Conservation (phyloP, 306 rosid genomes). For the Sindora glabra region DNA sequence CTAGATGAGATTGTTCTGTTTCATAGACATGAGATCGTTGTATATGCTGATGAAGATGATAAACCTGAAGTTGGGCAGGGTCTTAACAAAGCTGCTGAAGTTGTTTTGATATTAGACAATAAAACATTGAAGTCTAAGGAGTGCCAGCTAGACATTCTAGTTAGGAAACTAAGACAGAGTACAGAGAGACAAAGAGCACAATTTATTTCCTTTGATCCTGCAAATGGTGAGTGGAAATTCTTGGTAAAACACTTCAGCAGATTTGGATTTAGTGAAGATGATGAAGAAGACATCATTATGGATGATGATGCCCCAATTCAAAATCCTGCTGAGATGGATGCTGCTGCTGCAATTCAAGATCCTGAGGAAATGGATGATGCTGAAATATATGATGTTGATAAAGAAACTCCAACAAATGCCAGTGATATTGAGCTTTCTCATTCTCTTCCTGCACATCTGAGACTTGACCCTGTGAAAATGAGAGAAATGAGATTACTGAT, state of each 20-base stretch:
- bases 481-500: slow-evolving; percentile 88
- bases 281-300: slow-evolving; percentile 73
- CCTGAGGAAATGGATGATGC: slow-evolving; percentile 29
- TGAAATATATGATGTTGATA: slow-evolving; percentile 46
- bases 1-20: slow-evolving; percentile 58
- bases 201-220: slow-evolving; percentile 62
- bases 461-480: slow-evolving; percentile 89
- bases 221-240: slow-evolving; percentile 74
- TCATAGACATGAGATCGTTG: slow-evolving; percentile 62
- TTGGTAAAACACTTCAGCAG: slow-evolving; percentile 84
- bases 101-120: slow-evolving; percentile 51
- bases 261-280: slow-evolving; percentile 82
- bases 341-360: slow-evolving; percentile 29
- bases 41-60: slow-evolving; percentile 56
- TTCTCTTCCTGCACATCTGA: slow-evolving; percentile 92
- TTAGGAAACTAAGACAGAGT: slow-evolving; percentile 42
- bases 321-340: slow-evolving; percentile 16
- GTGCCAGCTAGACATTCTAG: slow-evolving; percentile 22
- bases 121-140: slow-evolving; percentile 24
- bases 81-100: slow-evolving; percentile 93
- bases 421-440: slow-evolving; percentile 61
- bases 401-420: slow-evolving; percentile 31
- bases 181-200: slow-evolving; percentile 63
- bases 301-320: slow-evolving; percentile 33
- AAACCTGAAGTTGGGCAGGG: slow-evolving; percentile 76